Conservation (phyloP, 1,284 basidiomycete genomes). For the Pholiota adiposa region DNA sequence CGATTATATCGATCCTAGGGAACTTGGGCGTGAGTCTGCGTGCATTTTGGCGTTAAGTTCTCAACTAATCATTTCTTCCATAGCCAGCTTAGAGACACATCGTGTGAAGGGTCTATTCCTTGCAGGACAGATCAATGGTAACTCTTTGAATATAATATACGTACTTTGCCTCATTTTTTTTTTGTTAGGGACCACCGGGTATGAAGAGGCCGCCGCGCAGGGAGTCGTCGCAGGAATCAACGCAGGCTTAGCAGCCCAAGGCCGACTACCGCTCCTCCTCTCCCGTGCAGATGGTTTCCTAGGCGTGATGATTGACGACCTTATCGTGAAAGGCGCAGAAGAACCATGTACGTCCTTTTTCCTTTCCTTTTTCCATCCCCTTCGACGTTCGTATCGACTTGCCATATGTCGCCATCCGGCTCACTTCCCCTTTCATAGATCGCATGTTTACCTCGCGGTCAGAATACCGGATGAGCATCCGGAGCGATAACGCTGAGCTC, state of each 20-base stretch:
- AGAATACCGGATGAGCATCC: slow-evolving; percentile 86
- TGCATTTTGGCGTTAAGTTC: too few relatives aligned
- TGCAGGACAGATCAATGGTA: slow-evolving; percentile 87
- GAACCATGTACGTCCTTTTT: slow-evolving; percentile 75
- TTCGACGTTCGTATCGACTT: not conserved
- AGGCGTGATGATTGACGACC: slow-evolving; percentile 91
- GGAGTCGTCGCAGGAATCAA: slow-evolving; percentile 87
- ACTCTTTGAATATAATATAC: slow-evolving; percentile 2
- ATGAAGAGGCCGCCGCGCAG: slow-evolving; percentile 91
- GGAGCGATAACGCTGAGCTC: slow-evolving; percentile 88
- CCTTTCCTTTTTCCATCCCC: not conserved
- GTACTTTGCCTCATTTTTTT: not conserved
- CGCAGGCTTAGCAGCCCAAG: slow-evolving; percentile 73
- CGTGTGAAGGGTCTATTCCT: slow-evolving; percentile 84
- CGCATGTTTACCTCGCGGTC: slow-evolving; percentile 93
- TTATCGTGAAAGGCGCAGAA: slow-evolving; percentile 85
- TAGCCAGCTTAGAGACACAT: slow-evolving; percentile 86
- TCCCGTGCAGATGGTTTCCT: slow-evolving; percentile 83
- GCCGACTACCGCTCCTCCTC: slow-evolving; percentile 62
- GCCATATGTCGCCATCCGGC: not conserved
- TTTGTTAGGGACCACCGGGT: slow-evolving; percentile 78
- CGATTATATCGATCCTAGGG: slow-evolving; percentile 88
- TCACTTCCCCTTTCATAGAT: slow-evolving; percentile 49
- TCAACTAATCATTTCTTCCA: slow-evolving; percentile 5
- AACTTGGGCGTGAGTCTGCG: slow-evolving; percentile 62